phyloP scores from a whole-genome alignment of 805 yeast species.

The Yarrowia hollandica region DNA sequence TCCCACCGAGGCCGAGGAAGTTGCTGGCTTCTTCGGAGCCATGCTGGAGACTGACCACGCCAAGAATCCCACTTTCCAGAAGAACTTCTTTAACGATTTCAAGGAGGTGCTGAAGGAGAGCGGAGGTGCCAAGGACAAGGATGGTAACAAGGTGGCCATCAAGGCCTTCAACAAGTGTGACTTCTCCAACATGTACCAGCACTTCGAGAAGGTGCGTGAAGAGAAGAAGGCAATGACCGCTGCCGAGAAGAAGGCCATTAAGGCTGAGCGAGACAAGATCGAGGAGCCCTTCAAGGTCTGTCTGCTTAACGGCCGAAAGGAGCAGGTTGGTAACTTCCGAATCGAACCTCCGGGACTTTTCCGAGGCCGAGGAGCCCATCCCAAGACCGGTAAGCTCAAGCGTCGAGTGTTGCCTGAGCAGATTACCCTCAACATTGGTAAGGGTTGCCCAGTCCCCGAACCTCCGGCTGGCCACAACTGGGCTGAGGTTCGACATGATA shows the following conservation, averaged over 20 bases:
- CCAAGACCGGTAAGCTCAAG: constrained; percentile 89
- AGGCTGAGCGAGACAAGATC: constrained; percentile 66
- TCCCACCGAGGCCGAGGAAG: constrained; percentile 87
- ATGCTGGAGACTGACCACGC: constrained; percentile 87
- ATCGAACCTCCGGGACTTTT: constrained; percentile 96
- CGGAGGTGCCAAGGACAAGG: constrained; percentile 57
- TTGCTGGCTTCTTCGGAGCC: constrained; percentile 93
- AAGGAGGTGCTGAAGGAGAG: constrained; percentile 61
- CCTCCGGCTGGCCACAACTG: constrained; percentile 87
- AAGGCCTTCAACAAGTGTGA: constrained; percentile 69
- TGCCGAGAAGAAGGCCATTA: constrained; percentile 73
- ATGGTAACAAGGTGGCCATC: constrained; percentile 46
- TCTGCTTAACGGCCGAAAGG: constrained; percentile 79
- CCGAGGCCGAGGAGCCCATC: constrained; percentile 96
- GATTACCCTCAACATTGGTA: constrained; percentile 77
- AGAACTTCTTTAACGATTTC: constrained; percentile 84
- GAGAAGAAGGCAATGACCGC: constrained; percentile 67
- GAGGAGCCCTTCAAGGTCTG: constrained; percentile 86
- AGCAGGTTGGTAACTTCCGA: constrained; percentile 89
- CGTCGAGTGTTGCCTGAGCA: constrained; percentile 87
- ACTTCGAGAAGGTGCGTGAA: constrained; percentile 68
- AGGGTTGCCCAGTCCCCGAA: constrained; percentile 67
- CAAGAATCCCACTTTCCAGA: constrained; percentile 78
- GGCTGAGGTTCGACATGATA: constrained; percentile 88
- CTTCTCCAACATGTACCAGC: constrained; percentile 68